Base-by-base conservation (phyloP, 1,284 basidiomycete species). In the Melanopsichium pennsylvanicum region DNA sequence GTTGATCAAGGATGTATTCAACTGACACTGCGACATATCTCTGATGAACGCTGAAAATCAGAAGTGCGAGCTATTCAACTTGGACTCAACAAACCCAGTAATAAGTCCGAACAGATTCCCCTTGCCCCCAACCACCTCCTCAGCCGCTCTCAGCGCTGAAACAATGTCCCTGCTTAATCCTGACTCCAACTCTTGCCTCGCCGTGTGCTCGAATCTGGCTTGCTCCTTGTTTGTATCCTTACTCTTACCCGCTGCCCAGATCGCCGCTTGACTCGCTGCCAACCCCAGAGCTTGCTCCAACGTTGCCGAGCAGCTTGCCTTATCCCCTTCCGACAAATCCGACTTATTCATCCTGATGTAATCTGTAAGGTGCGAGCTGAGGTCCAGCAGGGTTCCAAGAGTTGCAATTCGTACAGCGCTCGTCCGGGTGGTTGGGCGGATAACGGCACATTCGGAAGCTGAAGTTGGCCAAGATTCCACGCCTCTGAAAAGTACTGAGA, bases 401-500 rank as follows among this genome's bases (percentile, higher is more conserved):
- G 76, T 76, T n/a, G 75, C 70, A 3, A 69, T 61, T 23, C 55
- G 50, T 5, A 50, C 49, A 2, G 77, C 63, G 16, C 60, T 54
- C 2, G 70, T 76, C 25, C 76, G 63, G 3, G 77, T 61, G 19
- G 70, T 69, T 11, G 69, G 73, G 7, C 46, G 33, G 40, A 48
- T 35, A 35, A 70, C 37, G 15, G 62, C 63, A 27, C 44, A 84
- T 25, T 91, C 83, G 2, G 88, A 88, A 49, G 88, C 86, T 16
- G 87, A 84, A 12, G 86, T 67, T 6, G 87, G 86, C 88, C 90
- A 91, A 43, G 89, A 88, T 31, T 88, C 87, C 42, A 86, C 84
- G 21, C 88, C 86, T 33, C 84, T 85, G 40, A 87, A 81, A 42
- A 96, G 83, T 6, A 90, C 86, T 4, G 82, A 83, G 72, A 90